Base-by-base conservation (phyloP, 2,329 filamentous ascomycete genomes). In the Monosporascus sp. region DNA sequence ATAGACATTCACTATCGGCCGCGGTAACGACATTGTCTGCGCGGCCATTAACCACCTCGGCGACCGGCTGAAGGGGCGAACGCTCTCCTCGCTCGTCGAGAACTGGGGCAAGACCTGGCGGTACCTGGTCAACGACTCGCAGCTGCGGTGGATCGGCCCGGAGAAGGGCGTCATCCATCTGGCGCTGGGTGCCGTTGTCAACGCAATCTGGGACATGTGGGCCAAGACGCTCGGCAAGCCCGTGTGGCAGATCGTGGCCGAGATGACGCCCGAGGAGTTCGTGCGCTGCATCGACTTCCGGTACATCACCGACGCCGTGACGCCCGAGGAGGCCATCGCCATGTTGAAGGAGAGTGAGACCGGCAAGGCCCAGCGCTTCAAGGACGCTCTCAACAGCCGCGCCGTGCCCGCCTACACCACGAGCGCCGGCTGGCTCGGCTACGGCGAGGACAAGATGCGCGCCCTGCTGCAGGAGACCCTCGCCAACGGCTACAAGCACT, bases 131-230 rank as follows among this genome's bases (percentile, higher is more conserved):
- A 88, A 86, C 57, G 92, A 96, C 78, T 89, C 84, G 61, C 91
- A 96, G 72, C 79, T 96, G 51, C 88, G 91, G 53, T 96, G 92
- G 91, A 94, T 96, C 66, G 91, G 91, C 0, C 91, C 91, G 0
- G 91, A 96, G 66, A 96, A 96, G 73, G 91, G 91, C 54, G 91
- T 96, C 45, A 95, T 95, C 62, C 91, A 96, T 72, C 87, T 97
- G 7, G 91, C 91, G 1, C 84, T 96, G 11, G 90, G 89, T 31
- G 89, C 90, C 44, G 87, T 96, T 17, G 89, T 95, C 62, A 96
- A 96, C 69, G 91, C 90, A 17, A 79, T 96, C 63, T 96, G 91
- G 91, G 91, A 96, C 70, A 82, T 96, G n/a, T 96, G 91, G 91
- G 90, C 89, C 51, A 96, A 95, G 75, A 81, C 81, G 2, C 81